phyloP scores from a whole-genome alignment of 2,329 filamentous ascomycete species.

The Epichloe elymi region DNA sequence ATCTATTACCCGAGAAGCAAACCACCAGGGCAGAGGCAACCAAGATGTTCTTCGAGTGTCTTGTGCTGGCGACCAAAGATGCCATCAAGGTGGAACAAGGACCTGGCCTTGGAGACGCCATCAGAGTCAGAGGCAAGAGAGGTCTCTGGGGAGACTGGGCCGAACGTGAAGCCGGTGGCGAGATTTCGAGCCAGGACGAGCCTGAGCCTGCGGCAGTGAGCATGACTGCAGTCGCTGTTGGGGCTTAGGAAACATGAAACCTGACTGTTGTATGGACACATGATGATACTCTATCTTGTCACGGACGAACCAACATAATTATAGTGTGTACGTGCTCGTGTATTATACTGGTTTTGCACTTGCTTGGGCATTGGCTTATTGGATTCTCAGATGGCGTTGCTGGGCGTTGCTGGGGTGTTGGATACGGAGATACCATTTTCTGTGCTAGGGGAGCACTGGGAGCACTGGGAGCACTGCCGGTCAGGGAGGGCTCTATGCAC shows the following conservation, averaged over 20 bases:
- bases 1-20: slow-evolving; percentile 68
- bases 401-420: slow-evolving; percentile 18
- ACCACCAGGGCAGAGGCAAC: slow-evolving; percentile 85
- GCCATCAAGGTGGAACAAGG: slow-evolving; percentile 93
- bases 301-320: slow-evolving; percentile 2
- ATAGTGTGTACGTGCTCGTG: not conserved
- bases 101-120: slow-evolving; percentile 60
- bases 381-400: slow-evolving; percentile 20
- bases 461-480: slow-evolving; percentile 9
- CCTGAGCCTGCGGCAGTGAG: slow-evolving; percentile 22
- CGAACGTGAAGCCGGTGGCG: slow-evolving; percentile 56
- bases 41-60: slow-evolving; percentile 98
- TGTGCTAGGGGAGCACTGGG: slow-evolving; percentile 12
- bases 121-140: slow-evolving; percentile 78
- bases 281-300: not conserved
- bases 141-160: slow-evolving; percentile 98
- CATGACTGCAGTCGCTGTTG: slow-evolving; percentile 23
- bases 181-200: slow-evolving; percentile 40
- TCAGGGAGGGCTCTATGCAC: slow-evolving; percentile 6
- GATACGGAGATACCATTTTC: slow-evolving; percentile 24
- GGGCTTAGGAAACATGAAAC: slow-evolving; percentile 15
- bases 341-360: slow-evolving; percentile 7
- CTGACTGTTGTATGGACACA: slow-evolving; percentile 6
- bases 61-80: slow-evolving; percentile 94
- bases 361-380: slow-evolving; percentile 17